Evolutionary conservation across 805 yeast genomes (phyloP).

Genomic region (Cyberlindnera japonica): DNA sequence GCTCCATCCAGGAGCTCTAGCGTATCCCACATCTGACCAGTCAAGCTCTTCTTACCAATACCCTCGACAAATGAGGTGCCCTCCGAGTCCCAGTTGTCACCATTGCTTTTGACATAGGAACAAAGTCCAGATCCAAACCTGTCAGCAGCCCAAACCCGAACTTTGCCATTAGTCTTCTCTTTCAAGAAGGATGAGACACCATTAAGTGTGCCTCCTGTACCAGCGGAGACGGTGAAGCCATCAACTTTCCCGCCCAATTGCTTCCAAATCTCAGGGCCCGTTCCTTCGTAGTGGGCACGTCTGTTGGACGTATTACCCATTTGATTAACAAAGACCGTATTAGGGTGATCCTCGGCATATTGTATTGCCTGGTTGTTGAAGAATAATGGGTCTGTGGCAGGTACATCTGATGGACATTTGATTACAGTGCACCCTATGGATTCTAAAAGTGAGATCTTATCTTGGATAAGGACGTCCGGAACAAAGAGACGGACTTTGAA

Average conservation of each 20-base stretch:
- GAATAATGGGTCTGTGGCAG: slow-evolving; percentile 47
- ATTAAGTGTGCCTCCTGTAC: slow-evolving; percentile 81
- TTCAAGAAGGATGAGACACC: slow-evolving; percentile 67
- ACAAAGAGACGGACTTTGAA: slow-evolving; percentile 65
- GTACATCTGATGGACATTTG: slow-evolving; percentile 61
- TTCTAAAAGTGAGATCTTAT: slow-evolving; percentile 56
- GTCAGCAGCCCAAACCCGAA: slow-evolving; percentile 62
- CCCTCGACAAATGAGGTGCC: slow-evolving; percentile 27
- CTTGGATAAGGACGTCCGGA: slow-evolving; percentile 73
- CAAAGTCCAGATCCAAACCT: slow-evolving; percentile 76
- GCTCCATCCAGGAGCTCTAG: slow-evolving; percentile 20
- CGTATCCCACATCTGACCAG: slow-evolving; percentile 22
- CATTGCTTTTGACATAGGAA: slow-evolving; percentile 19
- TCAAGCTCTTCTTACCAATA: slow-evolving; percentile 23
- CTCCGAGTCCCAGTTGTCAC: slow-evolving; percentile 23
- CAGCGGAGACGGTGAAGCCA: slow-evolving; percentile 70
- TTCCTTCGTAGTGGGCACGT: slow-evolving; percentile 61
- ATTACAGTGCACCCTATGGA: slow-evolving; percentile 60
- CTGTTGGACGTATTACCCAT: slow-evolving; percentile 76
- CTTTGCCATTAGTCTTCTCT: slow-evolving; percentile 33
- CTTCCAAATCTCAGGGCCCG: slow-evolving; percentile 75
- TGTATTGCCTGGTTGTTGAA: slow-evolving; percentile 25
- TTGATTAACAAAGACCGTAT: slow-evolving; percentile 74
- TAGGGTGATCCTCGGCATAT: slow-evolving; percentile 35
- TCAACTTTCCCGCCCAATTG: slow-evolving; percentile 54